Evolutionary conservation across 2,329 filamentous ascomycete genomes (phyloP).

Genomic region (Pestalotiopsis sp.): DNA sequence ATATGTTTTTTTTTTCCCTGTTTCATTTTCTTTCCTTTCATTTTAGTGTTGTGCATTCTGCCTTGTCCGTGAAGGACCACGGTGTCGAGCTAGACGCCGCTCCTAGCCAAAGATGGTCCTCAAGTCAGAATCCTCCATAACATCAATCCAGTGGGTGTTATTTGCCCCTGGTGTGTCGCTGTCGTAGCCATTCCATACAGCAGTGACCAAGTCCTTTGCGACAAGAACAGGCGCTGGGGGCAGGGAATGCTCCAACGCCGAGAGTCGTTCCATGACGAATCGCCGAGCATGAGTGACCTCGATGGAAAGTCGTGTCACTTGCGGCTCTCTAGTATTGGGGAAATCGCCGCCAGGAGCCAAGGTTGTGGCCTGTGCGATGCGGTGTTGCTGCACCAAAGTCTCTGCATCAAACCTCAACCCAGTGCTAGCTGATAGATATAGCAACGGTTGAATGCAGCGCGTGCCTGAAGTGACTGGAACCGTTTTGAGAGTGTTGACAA

Average conservation of each 20-base stretch:
- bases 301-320: conserved; percentile 28
- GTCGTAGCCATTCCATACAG: conserved; percentile 44
- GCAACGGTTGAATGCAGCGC: conserved; percentile 37
- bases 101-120: conserved; percentile 18
- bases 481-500: conserved; percentile 35
- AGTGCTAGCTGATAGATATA: conserved; percentile 40
- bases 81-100: neutral
- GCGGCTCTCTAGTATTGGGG: conserved; percentile 13
- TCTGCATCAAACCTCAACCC: conserved; percentile 28
- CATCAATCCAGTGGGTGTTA: conserved; percentile 44
- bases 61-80: neutral
- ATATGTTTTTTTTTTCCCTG: too few relatives aligned
- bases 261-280: conserved; percentile 40
- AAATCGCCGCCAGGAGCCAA: neutral
- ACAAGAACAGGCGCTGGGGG: conserved; percentile 44
- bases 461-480: conserved; percentile 38
- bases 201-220: conserved; percentile 43
- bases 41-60: too few relatives aligned
- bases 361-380: conserved; percentile 2
- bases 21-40: too few relatives aligned
- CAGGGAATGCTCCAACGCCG: conserved; percentile 39
- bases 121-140: conserved; percentile 28
- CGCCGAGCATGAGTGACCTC: conserved; percentile 40
- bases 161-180: conserved; percentile 33
- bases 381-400: conserved; percentile 19